These are phyloP conservation scores for Cucumis melo DNA, from an alignment of 306 rosid species.

Conservation along the genomic window DNA sequence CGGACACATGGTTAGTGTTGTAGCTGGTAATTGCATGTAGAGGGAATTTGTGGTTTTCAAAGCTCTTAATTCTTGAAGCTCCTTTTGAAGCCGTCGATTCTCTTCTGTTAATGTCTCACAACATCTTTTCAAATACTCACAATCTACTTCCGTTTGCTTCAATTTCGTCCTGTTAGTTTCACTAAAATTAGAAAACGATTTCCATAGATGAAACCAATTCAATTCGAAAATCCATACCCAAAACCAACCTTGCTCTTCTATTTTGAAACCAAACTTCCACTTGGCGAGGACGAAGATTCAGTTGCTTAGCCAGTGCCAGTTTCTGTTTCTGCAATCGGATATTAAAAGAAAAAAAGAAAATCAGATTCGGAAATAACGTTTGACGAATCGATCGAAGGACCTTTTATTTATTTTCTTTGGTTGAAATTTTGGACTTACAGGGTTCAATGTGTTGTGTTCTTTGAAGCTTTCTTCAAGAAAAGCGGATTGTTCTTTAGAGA, in stretches of 20 bases:
- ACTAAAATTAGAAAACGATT: not conserved
- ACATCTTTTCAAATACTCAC: conserved; percentile 55
- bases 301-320: conserved; percentile 14
- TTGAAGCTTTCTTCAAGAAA: conserved; percentile 29
- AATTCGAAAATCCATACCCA: not conserved
- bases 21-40: conserved; percentile 68
- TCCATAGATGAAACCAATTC: not conserved
- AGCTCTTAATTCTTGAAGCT: conserved; percentile 64
- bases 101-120: conserved; percentile 68
- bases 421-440: conserved; percentile 4
- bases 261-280: conserved; percentile 33
- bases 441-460: conserved; percentile 26
- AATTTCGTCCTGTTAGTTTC: conserved; percentile 36
- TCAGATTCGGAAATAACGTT: not conserved
- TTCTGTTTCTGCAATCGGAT: conserved; percentile 15
- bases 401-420: no score
- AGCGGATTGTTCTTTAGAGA: conserved; percentile 26
- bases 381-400: not conserved
- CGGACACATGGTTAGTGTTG: conserved; percentile 74
- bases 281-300: conserved; percentile 22
- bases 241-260: conserved; percentile 20
- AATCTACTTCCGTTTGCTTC: conserved; percentile 70
- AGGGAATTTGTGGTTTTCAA: conserved; percentile 54
- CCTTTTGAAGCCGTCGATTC: conserved; percentile 58
- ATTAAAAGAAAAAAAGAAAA: no score